Evolutionary conservation across 345 rosid species (phyloP).

Genomic region (Salix caprea): DNA sequence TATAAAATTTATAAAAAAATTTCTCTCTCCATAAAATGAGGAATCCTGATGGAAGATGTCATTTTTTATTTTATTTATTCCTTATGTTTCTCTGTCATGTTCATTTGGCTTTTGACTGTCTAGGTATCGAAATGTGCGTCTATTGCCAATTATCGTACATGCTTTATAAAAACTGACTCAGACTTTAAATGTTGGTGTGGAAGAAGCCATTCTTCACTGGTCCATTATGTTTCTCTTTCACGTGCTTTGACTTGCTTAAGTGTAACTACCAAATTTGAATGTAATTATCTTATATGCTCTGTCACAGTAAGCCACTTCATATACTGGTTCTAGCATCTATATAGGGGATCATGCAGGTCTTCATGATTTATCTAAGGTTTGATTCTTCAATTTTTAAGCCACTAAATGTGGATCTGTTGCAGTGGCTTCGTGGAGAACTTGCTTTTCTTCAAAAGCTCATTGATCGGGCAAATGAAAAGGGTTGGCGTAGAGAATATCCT

Average conservation of each 20-base stretch:
- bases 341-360: neutral
- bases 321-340: neutral
- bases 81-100: neutral
- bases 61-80: neutral
- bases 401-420: slow-evolving; percentile 13
- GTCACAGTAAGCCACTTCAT: neutral
- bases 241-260: too few species aligned
- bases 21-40: too few species aligned
- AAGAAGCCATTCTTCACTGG: too few species aligned
- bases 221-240: too few species aligned
- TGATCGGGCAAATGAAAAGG: slow-evolving; percentile 77
- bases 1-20: too few species aligned
- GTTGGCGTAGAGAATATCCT: slow-evolving; percentile 98
- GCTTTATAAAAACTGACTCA: neutral
- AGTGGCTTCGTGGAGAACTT: slow-evolving; percentile 74
- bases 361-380: too few species aligned
- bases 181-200: too few species aligned
- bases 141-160: neutral
- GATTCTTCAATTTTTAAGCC: too few species aligned
- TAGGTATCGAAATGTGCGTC: neutral
- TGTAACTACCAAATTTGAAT: too few species aligned
- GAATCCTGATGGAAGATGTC: neutral
- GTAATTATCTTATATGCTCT: too few species aligned
- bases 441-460: slow-evolving; percentile 52
- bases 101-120: neutral